A percentile compares a stretch with the other conserved stretches of the same genome.
These are phyloP conservation scores for Coniella vitis DNA, from an alignment of 2,329 filamentous ascomycete species.

Conservation along the genomic window DNA sequence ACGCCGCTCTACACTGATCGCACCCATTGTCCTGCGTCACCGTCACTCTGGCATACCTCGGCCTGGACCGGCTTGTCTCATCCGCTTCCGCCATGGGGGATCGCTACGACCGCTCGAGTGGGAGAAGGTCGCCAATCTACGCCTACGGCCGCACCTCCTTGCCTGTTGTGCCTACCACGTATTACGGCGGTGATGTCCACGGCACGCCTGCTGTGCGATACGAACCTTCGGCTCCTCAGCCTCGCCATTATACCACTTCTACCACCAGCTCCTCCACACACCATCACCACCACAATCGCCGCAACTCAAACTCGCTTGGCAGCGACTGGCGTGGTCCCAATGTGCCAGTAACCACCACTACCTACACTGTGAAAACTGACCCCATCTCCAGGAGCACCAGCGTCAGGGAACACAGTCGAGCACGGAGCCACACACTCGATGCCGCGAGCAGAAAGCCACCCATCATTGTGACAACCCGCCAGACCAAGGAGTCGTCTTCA, in stretches of 20 bases:
- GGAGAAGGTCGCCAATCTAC: slow-evolving; percentile 36
- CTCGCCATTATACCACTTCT: slow-evolving; percentile 20
- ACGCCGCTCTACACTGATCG: not conserved
- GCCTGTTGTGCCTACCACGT: slow-evolving; percentile 30
- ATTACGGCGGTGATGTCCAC: slow-evolving; percentile 49
- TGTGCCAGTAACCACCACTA: slow-evolving; percentile 41
- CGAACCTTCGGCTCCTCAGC: slow-evolving; percentile 16
- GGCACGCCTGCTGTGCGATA: slow-evolving; percentile 39
- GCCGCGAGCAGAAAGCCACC: slow-evolving; percentile 35
- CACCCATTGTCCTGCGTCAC: not conserved
- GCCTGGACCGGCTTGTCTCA: not conserved
- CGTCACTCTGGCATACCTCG: not conserved
- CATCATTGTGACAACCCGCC: slow-evolving; percentile 51
- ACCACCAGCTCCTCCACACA: slow-evolving; percentile 19
- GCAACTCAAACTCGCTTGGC: slow-evolving; percentile 23
- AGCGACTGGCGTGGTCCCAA: slow-evolving; percentile 25
- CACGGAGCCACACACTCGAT: slow-evolving; percentile 46
- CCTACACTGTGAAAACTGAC: slow-evolving; percentile 51
- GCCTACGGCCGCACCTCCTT: slow-evolving; percentile 49
- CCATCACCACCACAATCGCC: slow-evolving; percentile 18
- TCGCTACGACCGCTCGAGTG: slow-evolving; percentile 34
- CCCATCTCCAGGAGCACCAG: slow-evolving; percentile 39
- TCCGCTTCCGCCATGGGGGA: slow-evolving; percentile 37
- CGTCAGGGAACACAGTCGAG: slow-evolving; percentile 41
- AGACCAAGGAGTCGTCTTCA: slow-evolving; percentile 34